Evolutionary conservation across 1,284 basidiomycete genomes (phyloP).

Genomic region (Ustilago nuda): DNA sequence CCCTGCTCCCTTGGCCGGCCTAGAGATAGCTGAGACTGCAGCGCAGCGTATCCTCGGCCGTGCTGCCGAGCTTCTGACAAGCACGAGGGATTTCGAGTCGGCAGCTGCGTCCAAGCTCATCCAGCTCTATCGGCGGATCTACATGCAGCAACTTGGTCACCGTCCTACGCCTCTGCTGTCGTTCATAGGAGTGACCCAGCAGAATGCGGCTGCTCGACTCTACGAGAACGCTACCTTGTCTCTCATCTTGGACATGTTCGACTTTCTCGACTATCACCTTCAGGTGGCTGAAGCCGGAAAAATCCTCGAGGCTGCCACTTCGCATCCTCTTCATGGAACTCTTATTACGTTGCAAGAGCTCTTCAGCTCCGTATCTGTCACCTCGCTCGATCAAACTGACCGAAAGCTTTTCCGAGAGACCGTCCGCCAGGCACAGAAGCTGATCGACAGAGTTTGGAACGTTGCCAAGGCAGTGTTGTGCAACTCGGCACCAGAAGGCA

Average conservation of each 20-base stretch:
- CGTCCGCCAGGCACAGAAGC: constrained; percentile 49
- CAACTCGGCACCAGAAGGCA: constrained; percentile 65
- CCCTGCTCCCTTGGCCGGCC: constrained; percentile 48
- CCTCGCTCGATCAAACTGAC: constrained; percentile 20
- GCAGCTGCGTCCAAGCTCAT: constrained; percentile 54
- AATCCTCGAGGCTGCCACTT: constrained; percentile 60
- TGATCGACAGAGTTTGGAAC: constrained; percentile 65
- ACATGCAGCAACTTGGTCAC: constrained; percentile 51
- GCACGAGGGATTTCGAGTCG: constrained; percentile 57
- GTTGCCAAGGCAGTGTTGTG: constrained; percentile 66
- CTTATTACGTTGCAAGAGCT: constrained; percentile 67
- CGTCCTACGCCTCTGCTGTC: constrained; percentile 28
- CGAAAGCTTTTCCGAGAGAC: constrained; percentile 30
- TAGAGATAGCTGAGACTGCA: constrained; percentile 31
- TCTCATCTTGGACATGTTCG: constrained; percentile 62
- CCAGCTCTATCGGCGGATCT: constrained; percentile 53
- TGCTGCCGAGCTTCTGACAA: constrained; percentile 50
- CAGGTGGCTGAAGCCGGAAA: constrained; percentile 50
- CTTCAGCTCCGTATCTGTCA: constrained; percentile 41
- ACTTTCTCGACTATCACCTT: constrained; percentile 52
- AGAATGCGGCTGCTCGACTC: not conserved
- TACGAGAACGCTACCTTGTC: constrained; percentile 31
- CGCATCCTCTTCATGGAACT: constrained; percentile 67
- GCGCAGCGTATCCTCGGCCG: constrained; percentile 38
- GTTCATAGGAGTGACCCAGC: constrained; percentile 13